Evolutionary conservation across 129 eudicot species (phyloP).

Genomic region (Rutidosis leptorrhynchoides): DNA sequence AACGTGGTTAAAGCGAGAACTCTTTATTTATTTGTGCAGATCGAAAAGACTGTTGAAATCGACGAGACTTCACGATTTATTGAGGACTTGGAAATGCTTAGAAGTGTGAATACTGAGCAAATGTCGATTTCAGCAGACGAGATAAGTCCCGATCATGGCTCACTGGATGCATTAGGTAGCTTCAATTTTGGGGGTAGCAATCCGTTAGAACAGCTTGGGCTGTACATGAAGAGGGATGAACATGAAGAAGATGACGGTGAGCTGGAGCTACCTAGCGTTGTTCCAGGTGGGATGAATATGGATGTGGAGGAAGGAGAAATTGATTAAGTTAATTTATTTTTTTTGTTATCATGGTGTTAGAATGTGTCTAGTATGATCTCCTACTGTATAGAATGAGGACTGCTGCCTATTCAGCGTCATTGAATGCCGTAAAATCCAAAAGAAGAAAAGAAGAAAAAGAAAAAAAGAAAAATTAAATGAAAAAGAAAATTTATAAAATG

Average conservation of each 20-base stretch:
- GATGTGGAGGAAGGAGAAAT: constrained; percentile 96
- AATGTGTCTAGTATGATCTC: constrained; percentile 19
- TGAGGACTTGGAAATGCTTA: constrained; percentile 78
- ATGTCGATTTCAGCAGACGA: constrained; percentile 56
- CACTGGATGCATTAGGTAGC: constrained; percentile 65
- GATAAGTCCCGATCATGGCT: constrained; percentile 62
- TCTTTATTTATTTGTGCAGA: constrained; percentile 27
- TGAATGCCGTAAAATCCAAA: no score
- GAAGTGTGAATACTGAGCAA: constrained; percentile 49
- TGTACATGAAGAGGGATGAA: constrained; percentile 81
- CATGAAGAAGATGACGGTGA: constrained; percentile 91
- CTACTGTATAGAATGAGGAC: constrained; percentile 34
- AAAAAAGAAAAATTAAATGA: not conserved
- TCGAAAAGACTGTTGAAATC: constrained; percentile 88
- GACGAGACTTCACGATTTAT: constrained; percentile 68
- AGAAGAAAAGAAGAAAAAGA: not conserved
- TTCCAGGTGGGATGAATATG: constrained; percentile 15
- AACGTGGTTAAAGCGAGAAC: not conserved
- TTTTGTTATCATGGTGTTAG: constrained; percentile 20
- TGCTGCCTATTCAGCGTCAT: constrained; percentile 13
- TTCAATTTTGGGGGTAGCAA: constrained; percentile 82
- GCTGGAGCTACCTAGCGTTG: constrained; percentile 41
- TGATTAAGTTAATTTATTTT: constrained; percentile 41
- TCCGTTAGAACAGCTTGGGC: constrained; percentile 86
- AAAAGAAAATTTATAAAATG: constrained; percentile 15